phyloP scores from a whole-genome alignment of 208 protist genomes.

The Crithidia fasciculata region DNA sequence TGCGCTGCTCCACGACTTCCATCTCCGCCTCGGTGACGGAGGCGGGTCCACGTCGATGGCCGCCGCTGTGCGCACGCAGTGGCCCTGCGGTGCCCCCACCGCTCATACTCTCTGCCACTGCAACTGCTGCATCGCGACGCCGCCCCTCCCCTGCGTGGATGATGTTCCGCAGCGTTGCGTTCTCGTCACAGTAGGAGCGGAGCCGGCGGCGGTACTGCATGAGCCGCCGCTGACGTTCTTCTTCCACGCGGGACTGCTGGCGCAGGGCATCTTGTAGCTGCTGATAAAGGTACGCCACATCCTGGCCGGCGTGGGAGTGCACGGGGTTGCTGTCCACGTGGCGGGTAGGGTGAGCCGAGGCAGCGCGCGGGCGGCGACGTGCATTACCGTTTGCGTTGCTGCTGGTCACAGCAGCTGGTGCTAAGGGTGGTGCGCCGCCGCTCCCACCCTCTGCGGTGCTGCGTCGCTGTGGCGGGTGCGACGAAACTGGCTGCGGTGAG shows the following conservation, averaged over 20 bases:
- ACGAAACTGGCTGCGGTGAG: not conserved
- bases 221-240: conserved; percentile 40
- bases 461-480: not conserved
- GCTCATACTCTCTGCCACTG: conserved; percentile 1
- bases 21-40: conserved; percentile 67
- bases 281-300: conserved; percentile 53
- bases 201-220: conserved; percentile 55
- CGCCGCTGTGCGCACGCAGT: conserved; percentile 14
- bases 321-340: conserved; percentile 5
- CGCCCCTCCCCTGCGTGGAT: conserved; percentile 40
- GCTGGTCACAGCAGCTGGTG: no score
- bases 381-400: not conserved
- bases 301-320: conserved; percentile 19
- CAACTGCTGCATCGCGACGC: conserved; percentile 19
- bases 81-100: not conserved
- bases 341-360: not conserved
- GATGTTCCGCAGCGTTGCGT: conserved; percentile 69
- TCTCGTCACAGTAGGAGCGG: conserved; percentile 61
- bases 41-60: conserved; percentile 12
- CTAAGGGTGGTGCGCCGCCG: no score
- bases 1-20: conserved; percentile 51
- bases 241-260: conserved; percentile 40
- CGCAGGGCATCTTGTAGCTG: conserved; percentile 44
- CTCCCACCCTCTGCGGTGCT: no score
- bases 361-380: not conserved